phyloP scores from a whole-genome alignment of 306 rosid genomes.

The Gastrolobium bilobum region DNA sequence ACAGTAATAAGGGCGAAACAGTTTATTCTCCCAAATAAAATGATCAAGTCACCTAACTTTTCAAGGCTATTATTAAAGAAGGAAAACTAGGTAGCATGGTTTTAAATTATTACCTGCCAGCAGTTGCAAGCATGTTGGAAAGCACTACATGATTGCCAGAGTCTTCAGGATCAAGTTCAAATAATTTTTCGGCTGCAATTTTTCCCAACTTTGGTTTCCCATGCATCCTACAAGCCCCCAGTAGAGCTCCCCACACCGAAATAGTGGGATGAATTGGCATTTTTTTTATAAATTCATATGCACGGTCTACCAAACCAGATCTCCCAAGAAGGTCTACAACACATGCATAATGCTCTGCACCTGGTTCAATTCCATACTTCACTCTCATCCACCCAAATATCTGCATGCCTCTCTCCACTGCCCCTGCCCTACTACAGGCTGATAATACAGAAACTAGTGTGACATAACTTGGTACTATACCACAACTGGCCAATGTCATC shows the following conservation, averaged over 20 bases:
- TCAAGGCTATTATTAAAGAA: neutral
- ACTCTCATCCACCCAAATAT: conserved; percentile 76
- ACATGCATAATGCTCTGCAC: conserved; percentile 91
- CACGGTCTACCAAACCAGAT: conserved; percentile 86
- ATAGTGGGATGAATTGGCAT: conserved; percentile 79
- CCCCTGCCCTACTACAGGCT: conserved; percentile 84
- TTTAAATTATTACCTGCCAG: conserved; percentile 73
- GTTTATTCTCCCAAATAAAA: conserved; percentile 13
- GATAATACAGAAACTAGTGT: conserved; percentile 83
- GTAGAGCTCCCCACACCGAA: conserved; percentile 92
- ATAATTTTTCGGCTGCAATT: conserved; percentile 80
- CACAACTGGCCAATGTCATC: conserved; percentile 53
- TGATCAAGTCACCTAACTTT: neutral
- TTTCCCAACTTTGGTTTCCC: conserved; percentile 77
- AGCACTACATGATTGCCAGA: conserved; percentile 91
- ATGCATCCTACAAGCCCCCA: conserved; percentile 84
- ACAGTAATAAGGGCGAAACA: neutral
- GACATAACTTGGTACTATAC: conserved; percentile 65
- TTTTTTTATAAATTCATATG: conserved; percentile 71
- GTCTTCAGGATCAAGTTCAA: conserved; percentile 86
- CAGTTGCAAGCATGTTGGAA: conserved; percentile 83
- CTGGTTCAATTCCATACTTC: conserved; percentile 67
- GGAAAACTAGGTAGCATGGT: conserved; percentile 11
- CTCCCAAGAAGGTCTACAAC: conserved; percentile 82
- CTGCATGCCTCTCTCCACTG: conserved; percentile 73